Evolutionary conservation across 805 yeast species (phyloP).

Genomic region (Komagataella ulmi): DNA sequence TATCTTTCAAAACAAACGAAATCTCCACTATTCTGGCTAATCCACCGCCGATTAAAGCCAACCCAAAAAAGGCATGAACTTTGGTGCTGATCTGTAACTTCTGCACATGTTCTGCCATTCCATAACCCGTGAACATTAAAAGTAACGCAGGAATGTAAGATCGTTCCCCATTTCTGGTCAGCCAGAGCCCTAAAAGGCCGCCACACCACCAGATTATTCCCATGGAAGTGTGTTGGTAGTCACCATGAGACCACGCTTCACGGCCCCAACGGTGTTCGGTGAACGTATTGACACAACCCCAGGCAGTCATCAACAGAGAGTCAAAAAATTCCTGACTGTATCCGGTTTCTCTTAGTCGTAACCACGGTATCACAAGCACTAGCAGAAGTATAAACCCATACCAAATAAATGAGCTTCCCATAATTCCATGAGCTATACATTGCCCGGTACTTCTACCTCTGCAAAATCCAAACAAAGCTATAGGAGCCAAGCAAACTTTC

Average conservation of each 20-base stretch:
- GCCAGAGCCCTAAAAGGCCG: constrained; percentile 72
- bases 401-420: constrained; percentile 80
- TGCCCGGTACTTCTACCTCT: constrained; percentile 78
- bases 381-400: constrained; percentile 64
- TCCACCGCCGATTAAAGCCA: constrained; percentile 71
- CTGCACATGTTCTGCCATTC: constrained; percentile 88
- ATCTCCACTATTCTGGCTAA: constrained; percentile 66
- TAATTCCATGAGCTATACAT: constrained; percentile 92
- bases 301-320: constrained; percentile 61
- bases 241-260: constrained; percentile 85
- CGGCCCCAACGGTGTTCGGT: constrained; percentile 94
- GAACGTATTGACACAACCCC: constrained; percentile 93
- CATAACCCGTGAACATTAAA: constrained; percentile 81
- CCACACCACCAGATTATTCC: constrained; percentile 96
- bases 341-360: constrained; percentile 32
- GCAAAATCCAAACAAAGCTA: constrained; percentile 81
- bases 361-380: constrained; percentile 65
- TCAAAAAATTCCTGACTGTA: constrained; percentile 81
- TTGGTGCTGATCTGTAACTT: constrained; percentile 64
- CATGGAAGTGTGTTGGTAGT: constrained; percentile 92
- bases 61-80: constrained; percentile 80
- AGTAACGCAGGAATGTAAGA: constrained; percentile 72
- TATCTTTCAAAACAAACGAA: constrained; percentile 59
- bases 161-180: constrained; percentile 56
- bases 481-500: constrained; percentile 66